Base-by-base conservation (phyloP, 2,329 filamentous ascomycete genomes). In the Cryphonectria parasitica region DNA sequence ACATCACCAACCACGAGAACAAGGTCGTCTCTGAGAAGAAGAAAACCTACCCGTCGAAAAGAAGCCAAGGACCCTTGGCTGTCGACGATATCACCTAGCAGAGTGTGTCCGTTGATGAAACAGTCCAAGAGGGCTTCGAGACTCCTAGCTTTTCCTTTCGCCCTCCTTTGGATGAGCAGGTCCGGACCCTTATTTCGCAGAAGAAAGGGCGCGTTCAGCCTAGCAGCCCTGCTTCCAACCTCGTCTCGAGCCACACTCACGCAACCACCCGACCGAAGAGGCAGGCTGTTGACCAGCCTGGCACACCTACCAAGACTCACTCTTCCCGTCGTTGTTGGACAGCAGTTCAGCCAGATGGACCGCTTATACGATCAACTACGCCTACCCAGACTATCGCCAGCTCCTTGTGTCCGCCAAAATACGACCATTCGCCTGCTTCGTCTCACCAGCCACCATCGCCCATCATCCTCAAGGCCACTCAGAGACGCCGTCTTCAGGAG, bases 21-120 rank as follows among this genome's bases (percentile, higher is more conserved):
- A 36, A 17, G 25, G n/a, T 49, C 8, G 22, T 61, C 17, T 7
- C n/a, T 4, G 28, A 34, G 43, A 31, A 25, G 43, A 49, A 25
- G n/a, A n/a, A n/a, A 8, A 49, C 25, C 19, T 17, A 25, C 19
- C 41, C 11, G 17, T 31, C 43, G 15, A 36, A 13, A 15, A 65
- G 15, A 13, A 54, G 15, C 28, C 45, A 34, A 4, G 28, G 28
- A 11, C 28, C 43, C 7, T 65, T 28, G n/a, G 66, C 66, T 1
- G 25, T 52, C 39, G 56, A 62, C 17, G 58, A 67, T 36, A 36
- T 61, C 56, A 67, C 58, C 56, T 67, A 62, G 66, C 54, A 67
- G 43, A 67, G 58, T 67, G 56, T 28, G n/a, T 67, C 66, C 19
- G 25, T 62, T 56, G 66, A n/a, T 11, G 58, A 62, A 22, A 19